Evolutionary conservation across 2,329 filamentous ascomycete species (phyloP).

Genomic region (Nemania diffusa): DNA sequence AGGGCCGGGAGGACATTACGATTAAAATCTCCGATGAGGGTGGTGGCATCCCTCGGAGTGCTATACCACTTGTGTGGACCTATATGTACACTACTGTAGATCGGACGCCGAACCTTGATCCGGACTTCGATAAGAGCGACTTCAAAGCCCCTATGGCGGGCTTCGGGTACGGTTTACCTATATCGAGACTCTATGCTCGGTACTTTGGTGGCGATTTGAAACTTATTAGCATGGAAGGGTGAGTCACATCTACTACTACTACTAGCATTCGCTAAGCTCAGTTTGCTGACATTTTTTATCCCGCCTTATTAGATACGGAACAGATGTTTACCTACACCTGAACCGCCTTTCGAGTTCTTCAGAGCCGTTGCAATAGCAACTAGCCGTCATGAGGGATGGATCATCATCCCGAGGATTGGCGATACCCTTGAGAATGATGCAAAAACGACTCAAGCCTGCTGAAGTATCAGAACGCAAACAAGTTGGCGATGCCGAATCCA

Average conservation of each 20-base stretch:
- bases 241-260: slow-evolving; percentile 52
- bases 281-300: slow-evolving; percentile 12
- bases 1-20: slow-evolving; percentile 98
- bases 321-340: slow-evolving; percentile 97
- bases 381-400: slow-evolving; percentile 87
- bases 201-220: slow-evolving; percentile 99
- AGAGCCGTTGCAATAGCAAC: slow-evolving; percentile 94
- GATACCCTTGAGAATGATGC: slow-evolving; percentile 65
- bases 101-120: slow-evolving; percentile 91
- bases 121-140: slow-evolving; percentile 98
- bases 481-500: slow-evolving; percentile 79
- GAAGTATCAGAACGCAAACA: slow-evolving; percentile 90
- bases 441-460: slow-evolving; percentile 74
- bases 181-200: slow-evolving; percentile 90
- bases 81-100: slow-evolving; percentile 99
- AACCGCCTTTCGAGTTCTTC: slow-evolving; percentile 95
- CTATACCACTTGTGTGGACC: slow-evolving; percentile 98
- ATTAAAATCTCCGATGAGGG: slow-evolving; percentile 99
- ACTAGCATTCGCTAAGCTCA: neutral
- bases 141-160: slow-evolving; percentile 99
- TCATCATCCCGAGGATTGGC: slow-evolving; percentile 73
- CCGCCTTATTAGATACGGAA: slow-evolving; percentile 78
- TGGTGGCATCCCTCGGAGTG: slow-evolving; percentile 90
- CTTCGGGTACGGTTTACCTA: slow-evolving; percentile 97
- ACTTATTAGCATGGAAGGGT: slow-evolving; percentile 99